Base-by-base conservation (phyloP, 2,329 filamentous ascomycete species). In the Arthrinium phaeospermum region DNA sequence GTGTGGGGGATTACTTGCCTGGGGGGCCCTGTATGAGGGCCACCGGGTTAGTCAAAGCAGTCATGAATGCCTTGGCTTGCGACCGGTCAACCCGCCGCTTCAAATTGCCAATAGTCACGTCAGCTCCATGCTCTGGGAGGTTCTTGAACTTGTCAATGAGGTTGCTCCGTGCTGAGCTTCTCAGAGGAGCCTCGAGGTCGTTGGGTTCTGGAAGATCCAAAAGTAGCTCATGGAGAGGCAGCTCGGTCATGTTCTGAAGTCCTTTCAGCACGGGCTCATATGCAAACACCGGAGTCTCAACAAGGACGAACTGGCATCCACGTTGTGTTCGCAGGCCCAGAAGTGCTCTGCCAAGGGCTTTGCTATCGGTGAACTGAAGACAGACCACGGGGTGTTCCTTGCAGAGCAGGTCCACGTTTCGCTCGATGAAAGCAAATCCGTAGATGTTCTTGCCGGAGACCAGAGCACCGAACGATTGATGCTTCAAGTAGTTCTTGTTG, bases 1-100 rank as follows among this genome's bases (percentile, higher is more conserved):
- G n/a, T n/a, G n/a, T n/a, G n/a, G n/a, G n/a, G n/a, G n/a, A n/a
- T n/a, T 44, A 49, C 81, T 73, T 83, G 90, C 90, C 92, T 75
- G 93, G 93, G 1, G 93, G 93, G 0, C 93, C 93, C 82, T 94
- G 92, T 1, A 95, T 92, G 0, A 91, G 79, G 68, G 88, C 90
- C 0, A 94, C 79, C 0, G 81, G 80, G 10, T 86, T 86, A 0
- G 78, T 82, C 0, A 95, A 75, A 0, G 89, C 88, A 22, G 85
- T 79, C 3, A 89, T 73, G 0, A 94, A 78, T 1, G 91, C 91
- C 0, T 82, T 75, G 0, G 86, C 81, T 75, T 94, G 92, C 0
- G 91, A 86, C 13, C 79, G 69, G 70, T 83, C 76, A 1, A 78
- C 67, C 14, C 30, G 41, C 4, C 67, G 57, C 22, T 64, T 64